phyloP scores from a whole-genome alignment of 805 yeast species.

The Nakazawaea ambrosiae region DNA sequence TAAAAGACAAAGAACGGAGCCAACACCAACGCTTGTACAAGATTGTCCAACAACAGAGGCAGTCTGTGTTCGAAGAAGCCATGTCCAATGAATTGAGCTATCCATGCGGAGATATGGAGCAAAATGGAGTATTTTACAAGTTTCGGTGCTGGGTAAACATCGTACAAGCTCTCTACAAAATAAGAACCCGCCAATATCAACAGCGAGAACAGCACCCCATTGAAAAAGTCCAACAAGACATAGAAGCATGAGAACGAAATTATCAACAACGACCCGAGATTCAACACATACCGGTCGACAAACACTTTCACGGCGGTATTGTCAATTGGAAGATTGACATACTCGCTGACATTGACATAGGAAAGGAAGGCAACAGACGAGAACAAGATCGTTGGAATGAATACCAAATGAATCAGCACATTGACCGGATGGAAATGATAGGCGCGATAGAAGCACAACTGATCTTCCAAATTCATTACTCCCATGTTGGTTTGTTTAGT shows the following conservation, averaged over 20 bases:
- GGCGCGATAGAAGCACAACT: slow-evolving; percentile 53
- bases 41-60: slow-evolving; percentile 82
- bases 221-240: slow-evolving; percentile 41
- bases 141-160: slow-evolving; percentile 14
- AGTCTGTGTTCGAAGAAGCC: slow-evolving; percentile 72
- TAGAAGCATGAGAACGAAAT: slow-evolving; percentile 53
- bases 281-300: slow-evolving; percentile 19
- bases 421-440: slow-evolving; percentile 40
- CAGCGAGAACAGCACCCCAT: slow-evolving; percentile 39
- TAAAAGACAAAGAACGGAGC: slow-evolving; percentile 88
- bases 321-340: slow-evolving; percentile 13
- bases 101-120: slow-evolving; percentile 59
- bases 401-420: slow-evolving; percentile 67
- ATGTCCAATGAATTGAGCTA: slow-evolving; percentile 84
- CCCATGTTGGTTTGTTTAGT: slow-evolving; percentile 13
- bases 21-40: slow-evolving; percentile 76
- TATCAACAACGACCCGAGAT: slow-evolving; percentile 40
- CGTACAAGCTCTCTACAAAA: slow-evolving; percentile 14
- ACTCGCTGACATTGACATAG: slow-evolving; percentile 18
- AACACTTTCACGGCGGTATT: slow-evolving; percentile 13
- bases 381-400: slow-evolving; percentile 72
- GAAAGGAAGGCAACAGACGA: slow-evolving; percentile 39
- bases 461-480: slow-evolving; percentile 32
- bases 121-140: slow-evolving; percentile 24
- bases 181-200: slow-evolving; percentile 24